Percentiles rank a stretch among this genome's conserved stretches.
Evolutionary conservation across 2,329 filamentous ascomycete genomes (phyloP).

Genomic region (Tolypocladium pustulatum): DNA sequence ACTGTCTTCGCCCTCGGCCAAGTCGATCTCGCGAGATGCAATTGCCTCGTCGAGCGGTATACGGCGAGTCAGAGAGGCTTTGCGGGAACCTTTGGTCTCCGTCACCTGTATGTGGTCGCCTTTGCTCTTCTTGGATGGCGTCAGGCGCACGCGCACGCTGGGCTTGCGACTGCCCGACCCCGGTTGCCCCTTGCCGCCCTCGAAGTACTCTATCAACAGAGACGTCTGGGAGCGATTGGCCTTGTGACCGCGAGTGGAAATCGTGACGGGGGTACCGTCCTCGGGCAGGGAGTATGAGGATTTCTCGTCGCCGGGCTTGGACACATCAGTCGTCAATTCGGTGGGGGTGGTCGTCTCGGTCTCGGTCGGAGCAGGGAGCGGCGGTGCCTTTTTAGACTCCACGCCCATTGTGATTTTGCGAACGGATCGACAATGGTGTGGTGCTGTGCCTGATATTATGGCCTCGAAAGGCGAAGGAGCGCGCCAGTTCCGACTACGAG

Average conservation of each 20-base stretch:
- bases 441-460: neutral
- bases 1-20: constrained; percentile 47
- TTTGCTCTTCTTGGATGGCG: constrained; percentile 59
- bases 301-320: constrained; percentile 55
- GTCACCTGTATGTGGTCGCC: constrained; percentile 81
- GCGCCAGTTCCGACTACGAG: neutral
- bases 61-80: constrained; percentile 44
- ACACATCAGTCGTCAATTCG: constrained; percentile 55
- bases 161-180: constrained; percentile 58
- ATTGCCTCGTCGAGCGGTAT: constrained; percentile 40
- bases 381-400: constrained; percentile 48
- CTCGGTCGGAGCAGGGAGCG: constrained; percentile 71
- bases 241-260: constrained; percentile 61
- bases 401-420: constrained; percentile 37
- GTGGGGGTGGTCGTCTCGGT: constrained; percentile 54
- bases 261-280: constrained; percentile 85
- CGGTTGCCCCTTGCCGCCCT: constrained; percentile 56
- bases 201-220: constrained; percentile 89
- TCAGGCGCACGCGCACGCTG: constrained; percentile 70
- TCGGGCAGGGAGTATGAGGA: constrained; percentile 74
- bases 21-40: constrained; percentile 31
- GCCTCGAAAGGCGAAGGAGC: neutral
- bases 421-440: constrained; percentile 2
- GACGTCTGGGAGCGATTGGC: constrained; percentile 70
- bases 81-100: constrained; percentile 63